Evolutionary conservation across 768 basidiomycete genomes (phyloP), one percentile per base, ranked within the genome.

Genomic region (Panaeolus cyanescens): DNA sequence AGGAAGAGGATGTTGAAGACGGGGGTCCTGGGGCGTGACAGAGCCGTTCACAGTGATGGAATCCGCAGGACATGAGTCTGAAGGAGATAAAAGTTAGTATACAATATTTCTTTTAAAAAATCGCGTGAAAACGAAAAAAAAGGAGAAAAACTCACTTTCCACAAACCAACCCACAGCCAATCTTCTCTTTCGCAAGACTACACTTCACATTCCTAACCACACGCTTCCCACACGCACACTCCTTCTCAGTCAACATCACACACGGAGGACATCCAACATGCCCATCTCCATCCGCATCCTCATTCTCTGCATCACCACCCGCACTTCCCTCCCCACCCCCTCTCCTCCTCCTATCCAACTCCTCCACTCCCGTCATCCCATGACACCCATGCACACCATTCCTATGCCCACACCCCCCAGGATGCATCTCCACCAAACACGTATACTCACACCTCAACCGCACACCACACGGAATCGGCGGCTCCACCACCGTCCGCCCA

Each of bases 201-300:
- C 97, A 99, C 33, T 86, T 80, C 10, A 95, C 83, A 68, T 98
- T 93, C 45, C 80, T 83, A 3, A 99, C 81, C 34, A 75, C 75
- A 69, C 88, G 90, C 81, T 96, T 95, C 25, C 94, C 93, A 70
- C 97, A 99, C 0, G 92, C 93, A 71, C 97, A 99, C 6, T 70
- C 67, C 71, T 95, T 95, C 28, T 77, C 80, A 0, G 91, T 88
- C 42, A 99, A 77, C 72, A 87, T 89, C 1, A 90, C 87, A 67
- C 97, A 99, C 0, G 95, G 92, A 1, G 96, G 96, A 71, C 97
- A 99, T 0, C 71, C 75, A 6, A 67, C 19, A 20, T 17, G 19
- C 19, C 33, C 13, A 6, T 34, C 7, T 34, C 33, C 33, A 6
- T 34, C 33, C 33, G 6, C 33, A 34, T 6, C 33, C 10, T 95